These are phyloP conservation scores for Trichoderma koningiopsis DNA, from an alignment of 2,329 filamentous ascomycete species.

Conservation along the genomic window DNA sequence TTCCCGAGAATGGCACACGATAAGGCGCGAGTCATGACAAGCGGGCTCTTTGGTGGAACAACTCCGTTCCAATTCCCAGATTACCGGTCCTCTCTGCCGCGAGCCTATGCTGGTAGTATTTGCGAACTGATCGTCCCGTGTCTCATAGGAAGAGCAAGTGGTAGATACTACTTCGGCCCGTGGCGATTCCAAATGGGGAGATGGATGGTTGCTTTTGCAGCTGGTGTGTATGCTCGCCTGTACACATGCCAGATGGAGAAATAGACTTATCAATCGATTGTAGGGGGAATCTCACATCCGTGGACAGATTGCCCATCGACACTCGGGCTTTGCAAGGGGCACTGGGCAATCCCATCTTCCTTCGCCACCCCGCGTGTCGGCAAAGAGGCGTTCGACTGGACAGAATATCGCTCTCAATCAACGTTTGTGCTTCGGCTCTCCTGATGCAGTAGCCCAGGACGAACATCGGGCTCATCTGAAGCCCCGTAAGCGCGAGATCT, in stretches of 20 bases:
- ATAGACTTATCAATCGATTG: background rate
- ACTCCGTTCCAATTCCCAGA: background rate
- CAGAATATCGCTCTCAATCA: background rate
- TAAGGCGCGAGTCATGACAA: background rate
- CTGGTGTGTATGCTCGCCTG: background rate
- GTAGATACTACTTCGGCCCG: background rate
- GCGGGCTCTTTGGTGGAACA: background rate
- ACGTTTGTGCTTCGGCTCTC: background rate
- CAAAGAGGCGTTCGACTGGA: background rate
- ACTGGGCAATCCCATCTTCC: background rate
- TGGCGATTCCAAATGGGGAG: background rate
- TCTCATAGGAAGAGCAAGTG: background rate
- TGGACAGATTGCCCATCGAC: background rate
- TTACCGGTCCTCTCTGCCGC: background rate
- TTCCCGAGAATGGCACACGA: background rate
- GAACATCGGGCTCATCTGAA: constrained; percentile 6
- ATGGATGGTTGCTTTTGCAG: background rate
- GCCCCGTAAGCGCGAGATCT: constrained; percentile 19
- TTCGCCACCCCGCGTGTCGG: background rate
- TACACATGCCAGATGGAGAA: background rate
- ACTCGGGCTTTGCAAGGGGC: background rate
- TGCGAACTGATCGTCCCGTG: background rate
- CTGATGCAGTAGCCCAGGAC: background rate
- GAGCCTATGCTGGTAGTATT: background rate
- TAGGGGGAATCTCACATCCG: background rate